Evolutionary conservation across 139 green algal genomes (phyloP), one percentile per base, ranked within the genome.

Genomic region (Chlamydomonas sp.): DNA sequence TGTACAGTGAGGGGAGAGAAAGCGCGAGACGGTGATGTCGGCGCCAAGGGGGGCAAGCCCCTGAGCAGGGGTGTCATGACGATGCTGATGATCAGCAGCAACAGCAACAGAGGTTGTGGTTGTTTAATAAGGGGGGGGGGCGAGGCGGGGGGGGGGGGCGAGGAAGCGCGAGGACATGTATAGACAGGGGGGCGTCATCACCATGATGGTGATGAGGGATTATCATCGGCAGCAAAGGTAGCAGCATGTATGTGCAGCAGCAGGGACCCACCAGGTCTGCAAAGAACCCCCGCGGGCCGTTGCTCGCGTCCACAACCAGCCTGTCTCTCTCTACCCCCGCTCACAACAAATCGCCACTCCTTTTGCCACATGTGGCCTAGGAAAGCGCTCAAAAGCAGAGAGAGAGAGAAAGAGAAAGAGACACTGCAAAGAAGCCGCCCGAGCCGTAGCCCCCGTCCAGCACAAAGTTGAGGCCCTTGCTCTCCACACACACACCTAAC

Each of bases 241-340:
- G 66, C 93, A n/a, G n/a, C n/a, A n/a, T n/a, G n/a, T n/a, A n/a
- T n/a, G n/a, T n/a, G n/a, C 20, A 63, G 6, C 26, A 85, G 75
- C 3, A 70, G 3, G 26, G 6, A 10, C 63, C 54, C 31, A 80
- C 74, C 74, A 73, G 26, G 3, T 67, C 58, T 0, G 90, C 91
- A 36, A 97, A 91, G 79, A 94, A 97, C 28, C 88, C 92, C 33
- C 92, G 91, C 35, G 76, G 71, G 16, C 92, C 92, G 73, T 97
- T 96, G 62, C 92, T 84, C 29, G 88, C 86, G 76, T 95, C 89
- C 48, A 95, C 89, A 16, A 81, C 73, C 47, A 87, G 78, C 20
- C 72, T 65, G 31, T 76, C 30, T 24, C 69, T 69, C 48, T 65
- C n/a, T n/a, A n/a, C n/a, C n/a, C n/a, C n/a, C n/a, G n/a, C n/a